phyloP scores from a whole-genome alignment of 768 basidiomycete genomes.

The Artomyces pyxidatus region DNA sequence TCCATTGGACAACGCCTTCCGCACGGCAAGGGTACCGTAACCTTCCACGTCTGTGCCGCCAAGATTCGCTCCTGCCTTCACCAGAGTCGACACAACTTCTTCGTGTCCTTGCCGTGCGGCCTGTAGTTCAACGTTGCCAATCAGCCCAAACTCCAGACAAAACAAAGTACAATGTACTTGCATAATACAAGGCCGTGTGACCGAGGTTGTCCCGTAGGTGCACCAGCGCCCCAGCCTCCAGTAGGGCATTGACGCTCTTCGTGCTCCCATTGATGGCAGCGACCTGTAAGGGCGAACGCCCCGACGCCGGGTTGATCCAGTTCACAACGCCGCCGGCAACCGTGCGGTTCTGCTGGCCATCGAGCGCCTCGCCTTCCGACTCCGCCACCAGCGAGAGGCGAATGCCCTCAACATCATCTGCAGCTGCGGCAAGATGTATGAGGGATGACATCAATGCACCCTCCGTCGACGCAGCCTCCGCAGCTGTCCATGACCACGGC shows the following conservation, averaged over 20 bases:
- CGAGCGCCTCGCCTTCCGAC: constrained; percentile 3
- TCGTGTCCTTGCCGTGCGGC: constrained; percentile 69
- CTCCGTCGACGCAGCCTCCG: constrained; percentile 65
- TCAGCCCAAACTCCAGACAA: not conserved
- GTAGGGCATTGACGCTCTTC: constrained; percentile 35
- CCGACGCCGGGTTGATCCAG: constrained; percentile 59
- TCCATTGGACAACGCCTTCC: constrained; percentile 29
- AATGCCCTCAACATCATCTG: constrained; percentile 57
- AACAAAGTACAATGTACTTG: constrained; percentile 25
- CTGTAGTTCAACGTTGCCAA: constrained; percentile 26
- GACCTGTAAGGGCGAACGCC: constrained; percentile 70
- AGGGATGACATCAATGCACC: constrained; percentile 67
- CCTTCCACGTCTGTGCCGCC: constrained; percentile 56
- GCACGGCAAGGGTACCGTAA: constrained; percentile 42
- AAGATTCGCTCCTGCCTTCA: constrained; percentile 68
- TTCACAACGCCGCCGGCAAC: constrained; percentile 68
- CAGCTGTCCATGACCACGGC: constrained; percentile 72
- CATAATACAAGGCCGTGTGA: constrained; percentile 81
- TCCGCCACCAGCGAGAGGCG: constrained; percentile 42
- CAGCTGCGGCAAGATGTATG: constrained; percentile 70
- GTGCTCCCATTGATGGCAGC: constrained; percentile 63
- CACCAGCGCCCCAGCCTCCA: constrained; percentile 72
- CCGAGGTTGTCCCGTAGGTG: constrained; percentile 75
- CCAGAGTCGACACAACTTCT: constrained; percentile 51
- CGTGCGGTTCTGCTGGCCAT: constrained; percentile 22